Conservation (phyloP, 2,329 filamentous ascomycete genomes). For the Diaporthe citrichinensis region DNA sequence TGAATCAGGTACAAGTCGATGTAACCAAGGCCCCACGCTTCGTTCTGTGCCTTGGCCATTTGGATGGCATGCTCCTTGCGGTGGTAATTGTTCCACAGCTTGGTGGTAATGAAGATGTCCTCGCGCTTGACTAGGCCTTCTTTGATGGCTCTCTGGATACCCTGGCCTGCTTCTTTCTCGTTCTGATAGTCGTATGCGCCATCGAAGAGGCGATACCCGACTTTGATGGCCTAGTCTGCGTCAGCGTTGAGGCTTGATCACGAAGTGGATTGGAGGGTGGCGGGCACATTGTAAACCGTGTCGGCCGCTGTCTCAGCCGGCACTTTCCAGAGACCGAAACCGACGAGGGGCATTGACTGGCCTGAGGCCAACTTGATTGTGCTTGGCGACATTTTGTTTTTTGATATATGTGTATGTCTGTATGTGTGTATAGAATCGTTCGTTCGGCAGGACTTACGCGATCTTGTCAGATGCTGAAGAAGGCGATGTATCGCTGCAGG, state of each 20-base stretch:
- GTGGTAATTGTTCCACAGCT: conserved; percentile 17
- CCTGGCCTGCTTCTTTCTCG: conserved; percentile 1
- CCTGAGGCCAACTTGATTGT: conserved; percentile 12
- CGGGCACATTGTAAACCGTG: neutral
- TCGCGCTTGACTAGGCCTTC: conserved; percentile 5
- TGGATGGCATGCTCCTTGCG: neutral
- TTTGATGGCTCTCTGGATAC: neutral
- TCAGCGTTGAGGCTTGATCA: neutral
- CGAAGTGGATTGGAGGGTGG: neutral
- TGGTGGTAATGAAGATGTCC: conserved; percentile 10
- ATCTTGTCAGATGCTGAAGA: neutral
- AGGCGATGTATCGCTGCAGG: neutral
- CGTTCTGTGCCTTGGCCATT: conserved; percentile 6
- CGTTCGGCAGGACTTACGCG: neutral
- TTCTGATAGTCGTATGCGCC: conserved; percentile 15
- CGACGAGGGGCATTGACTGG: neutral
- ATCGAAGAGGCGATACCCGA: neutral
- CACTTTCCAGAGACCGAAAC: neutral
- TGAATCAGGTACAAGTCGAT: conserved; percentile 2
- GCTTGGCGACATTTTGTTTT: neutral
- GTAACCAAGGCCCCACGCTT: neutral
- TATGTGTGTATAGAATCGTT: neutral
- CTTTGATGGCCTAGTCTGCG: neutral
- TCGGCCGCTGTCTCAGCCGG: conserved; percentile 16
- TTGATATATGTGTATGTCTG: neutral